Evolutionary conservation across 257 asterid species (phyloP).

Genomic region (Rehmannia glutinosa): DNA sequence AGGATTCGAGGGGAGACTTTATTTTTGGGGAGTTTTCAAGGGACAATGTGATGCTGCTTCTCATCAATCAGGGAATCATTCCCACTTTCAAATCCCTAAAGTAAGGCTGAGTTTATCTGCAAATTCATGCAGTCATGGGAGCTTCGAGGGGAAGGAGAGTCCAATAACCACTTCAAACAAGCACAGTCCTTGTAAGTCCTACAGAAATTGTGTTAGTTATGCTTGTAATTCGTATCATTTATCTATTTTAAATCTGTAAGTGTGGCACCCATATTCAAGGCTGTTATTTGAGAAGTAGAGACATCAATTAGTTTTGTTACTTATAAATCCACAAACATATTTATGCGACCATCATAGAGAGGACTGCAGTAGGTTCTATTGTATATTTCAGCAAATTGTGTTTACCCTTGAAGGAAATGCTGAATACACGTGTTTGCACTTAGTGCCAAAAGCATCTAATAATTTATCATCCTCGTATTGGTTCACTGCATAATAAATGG

Average conservation of each 20-base stretch:
- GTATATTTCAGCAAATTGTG: too few relatives aligned
- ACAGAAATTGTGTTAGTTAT: neutral
- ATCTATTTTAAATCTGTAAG: neutral
- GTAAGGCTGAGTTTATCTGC: slow-evolving; percentile 23
- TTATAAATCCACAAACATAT: too few relatives aligned
- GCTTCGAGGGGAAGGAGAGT: slow-evolving; percentile 21
- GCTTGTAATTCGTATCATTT: neutral
- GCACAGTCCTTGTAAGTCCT: slow-evolving; percentile 37
- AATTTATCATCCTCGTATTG: too few relatives aligned
- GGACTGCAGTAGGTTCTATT: too few relatives aligned
- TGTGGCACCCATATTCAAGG: neutral
- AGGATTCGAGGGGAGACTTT: slow-evolving; percentile 52
- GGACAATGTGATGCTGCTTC: slow-evolving; percentile 23
- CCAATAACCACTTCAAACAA: slow-evolving; percentile 28
- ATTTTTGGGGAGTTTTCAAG: slow-evolving; percentile 58
- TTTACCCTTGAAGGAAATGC: too few relatives aligned
- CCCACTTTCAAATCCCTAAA: slow-evolving; percentile 17
- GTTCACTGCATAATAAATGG: too few relatives aligned
- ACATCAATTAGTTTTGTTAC: too few relatives aligned
- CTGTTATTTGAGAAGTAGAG: neutral
- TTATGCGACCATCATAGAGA: too few relatives aligned
- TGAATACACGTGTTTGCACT: too few relatives aligned
- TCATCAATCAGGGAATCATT: slow-evolving; percentile 24
- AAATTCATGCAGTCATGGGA: slow-evolving; percentile 25
- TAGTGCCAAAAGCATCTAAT: too few relatives aligned